A percentile compares a stretch with the other conserved stretches of the same genome.
phyloP scores from a whole-genome alignment of 495 filamentous ascomycete genomes.

The Penicillium crystallinum region DNA sequence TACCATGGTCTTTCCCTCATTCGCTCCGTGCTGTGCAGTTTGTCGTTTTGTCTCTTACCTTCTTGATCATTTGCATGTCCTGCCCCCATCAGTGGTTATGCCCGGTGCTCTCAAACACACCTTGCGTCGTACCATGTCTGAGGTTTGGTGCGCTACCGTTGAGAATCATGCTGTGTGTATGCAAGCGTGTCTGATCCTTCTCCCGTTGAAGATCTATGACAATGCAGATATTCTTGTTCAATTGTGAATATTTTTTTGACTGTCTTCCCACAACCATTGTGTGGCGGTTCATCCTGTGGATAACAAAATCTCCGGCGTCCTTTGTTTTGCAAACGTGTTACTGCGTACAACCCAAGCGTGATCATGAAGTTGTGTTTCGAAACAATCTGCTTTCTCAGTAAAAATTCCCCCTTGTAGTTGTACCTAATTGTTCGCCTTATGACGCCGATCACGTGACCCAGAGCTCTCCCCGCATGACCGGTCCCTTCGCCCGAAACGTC shows the following conservation, averaged over 20 bases:
- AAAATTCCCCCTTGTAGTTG: not conserved
- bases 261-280: conserved; percentile 18
- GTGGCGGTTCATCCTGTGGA: conserved; percentile 18
- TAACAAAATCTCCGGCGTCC: conserved; percentile 19
- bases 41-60: conserved; percentile 15
- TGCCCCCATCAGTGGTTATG: conserved; percentile 2
- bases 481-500: conserved; percentile 42
- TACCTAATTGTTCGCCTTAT: conserved; percentile 1
- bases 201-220: conserved; percentile 8
- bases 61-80: conserved; percentile 24
- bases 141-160: not conserved
- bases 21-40: conserved; percentile 2
- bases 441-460: conserved; percentile 6
- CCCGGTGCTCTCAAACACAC: conserved; percentile 1
- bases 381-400: not conserved
- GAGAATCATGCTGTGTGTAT: conserved; percentile 20
- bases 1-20: not conserved
- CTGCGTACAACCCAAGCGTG: conserved; percentile 9
- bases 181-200: conserved; percentile 8
- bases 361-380: conserved; percentile 5
- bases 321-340: conserved; percentile 16
- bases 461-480: conserved; percentile 5
- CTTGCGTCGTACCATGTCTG: not conserved
- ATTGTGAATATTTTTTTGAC: conserved; percentile 39
- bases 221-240: conserved; percentile 24